phyloP scores from a whole-genome alignment of 495 filamentous ascomycete species.

The Xylaria curta region DNA sequence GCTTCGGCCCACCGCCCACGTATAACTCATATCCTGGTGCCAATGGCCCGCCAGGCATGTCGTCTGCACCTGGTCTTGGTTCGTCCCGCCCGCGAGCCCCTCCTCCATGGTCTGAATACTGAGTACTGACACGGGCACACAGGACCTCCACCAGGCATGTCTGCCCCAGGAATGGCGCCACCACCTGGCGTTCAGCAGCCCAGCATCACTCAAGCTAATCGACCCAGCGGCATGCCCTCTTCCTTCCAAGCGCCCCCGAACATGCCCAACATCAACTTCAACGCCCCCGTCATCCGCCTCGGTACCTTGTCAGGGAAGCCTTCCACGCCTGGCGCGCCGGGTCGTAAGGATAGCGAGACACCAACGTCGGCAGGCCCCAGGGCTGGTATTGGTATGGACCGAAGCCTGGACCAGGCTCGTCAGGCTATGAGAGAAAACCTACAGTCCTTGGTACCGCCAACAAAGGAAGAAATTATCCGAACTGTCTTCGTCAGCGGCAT shows the following conservation, averaged over 20 bases:
- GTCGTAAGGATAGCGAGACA: conserved; percentile 50
- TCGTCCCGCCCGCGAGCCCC: conserved; percentile 44
- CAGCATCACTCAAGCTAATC: conserved; percentile 69
- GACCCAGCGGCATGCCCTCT: conserved; percentile 78
- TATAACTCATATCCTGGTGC: conserved; percentile 75
- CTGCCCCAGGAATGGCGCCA: conserved; percentile 78
- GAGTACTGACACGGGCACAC: conserved; percentile 26
- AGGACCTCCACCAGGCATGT: conserved; percentile 75
- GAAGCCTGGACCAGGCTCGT: conserved; percentile 69
- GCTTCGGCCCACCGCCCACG: conserved; percentile 74
- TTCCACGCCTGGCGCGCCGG: conserved; percentile 54
- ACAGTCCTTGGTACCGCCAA: conserved; percentile 82
- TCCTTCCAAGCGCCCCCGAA: conserved; percentile 91
- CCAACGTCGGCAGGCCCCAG: conserved; percentile 58
- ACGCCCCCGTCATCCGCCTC: conserved; percentile 93
- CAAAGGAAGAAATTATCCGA: conserved; percentile 84
- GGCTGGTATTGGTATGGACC: conserved; percentile 70
- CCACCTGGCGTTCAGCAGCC: conserved; percentile 82
- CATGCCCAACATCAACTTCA: conserved; percentile 98
- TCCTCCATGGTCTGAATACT: not conserved
- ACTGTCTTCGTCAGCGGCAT: conserved; percentile 92
- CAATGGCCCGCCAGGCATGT: conserved; percentile 66
- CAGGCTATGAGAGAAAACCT: conserved; percentile 74
- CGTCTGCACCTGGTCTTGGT: conserved; percentile 88
- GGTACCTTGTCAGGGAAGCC: conserved; percentile 73